phyloP scores from a whole-genome alignment of 2,329 filamentous ascomycete genomes.

The Pyrenochaeta sp. region DNA sequence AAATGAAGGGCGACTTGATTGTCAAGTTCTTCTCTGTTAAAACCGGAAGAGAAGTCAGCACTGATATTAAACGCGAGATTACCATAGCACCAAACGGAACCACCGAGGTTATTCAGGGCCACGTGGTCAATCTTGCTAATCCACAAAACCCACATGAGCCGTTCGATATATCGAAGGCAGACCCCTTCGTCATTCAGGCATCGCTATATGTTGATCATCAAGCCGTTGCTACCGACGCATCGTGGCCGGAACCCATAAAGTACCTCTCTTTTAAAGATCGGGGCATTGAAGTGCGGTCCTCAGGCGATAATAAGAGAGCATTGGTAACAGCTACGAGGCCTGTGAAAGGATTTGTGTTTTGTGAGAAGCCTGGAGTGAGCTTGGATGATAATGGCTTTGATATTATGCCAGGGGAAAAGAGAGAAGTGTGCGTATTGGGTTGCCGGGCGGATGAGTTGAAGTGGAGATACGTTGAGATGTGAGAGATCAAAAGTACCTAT shows the following conservation, averaged over 20 bases:
- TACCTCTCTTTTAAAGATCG: slow-evolving; percentile 63
- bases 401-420: slow-evolving; percentile 29
- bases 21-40: slow-evolving; percentile 63
- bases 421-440: slow-evolving; percentile 23
- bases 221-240: slow-evolving; percentile 61
- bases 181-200: slow-evolving; percentile 62
- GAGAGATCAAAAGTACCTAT: not conserved
- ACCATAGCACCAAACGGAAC: slow-evolving; percentile 62
- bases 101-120: slow-evolving; percentile 59
- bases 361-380: slow-evolving; percentile 24
- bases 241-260: slow-evolving; percentile 69
- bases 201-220: slow-evolving; percentile 59
- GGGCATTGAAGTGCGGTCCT: slow-evolving; percentile 53
- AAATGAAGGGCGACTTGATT: slow-evolving; percentile 56
- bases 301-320: slow-evolving; percentile 39
- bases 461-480: slow-evolving; percentile 36
- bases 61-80: slow-evolving; percentile 55
- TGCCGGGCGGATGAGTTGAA: slow-evolving; percentile 12
- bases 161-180: slow-evolving; percentile 59
- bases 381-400: slow-evolving; percentile 43
- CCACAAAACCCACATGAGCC: not conserved
- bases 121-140: not conserved
- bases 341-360: slow-evolving; percentile 66
- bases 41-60: slow-evolving; percentile 60
- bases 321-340: slow-evolving; percentile 60